Evolutionary conservation across 768 basidiomycete genomes (phyloP).

Genomic region (Psilocybe tampanensis): DNA sequence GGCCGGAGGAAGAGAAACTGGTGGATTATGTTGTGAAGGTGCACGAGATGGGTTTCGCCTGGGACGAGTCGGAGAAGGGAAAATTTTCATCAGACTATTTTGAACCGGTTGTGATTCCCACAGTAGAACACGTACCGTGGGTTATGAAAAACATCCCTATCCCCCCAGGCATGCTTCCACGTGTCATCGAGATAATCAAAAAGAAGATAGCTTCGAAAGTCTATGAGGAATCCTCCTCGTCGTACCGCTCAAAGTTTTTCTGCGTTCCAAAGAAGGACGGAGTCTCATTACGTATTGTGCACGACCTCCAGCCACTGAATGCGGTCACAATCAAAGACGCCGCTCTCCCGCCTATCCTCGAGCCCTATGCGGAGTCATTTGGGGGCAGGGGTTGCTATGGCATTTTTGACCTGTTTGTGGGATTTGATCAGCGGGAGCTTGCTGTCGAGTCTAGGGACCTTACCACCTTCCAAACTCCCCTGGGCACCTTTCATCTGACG

Average conservation of each 20-base stretch:
- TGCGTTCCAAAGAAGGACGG: constrained; percentile 21
- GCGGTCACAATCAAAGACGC: constrained; percentile 30
- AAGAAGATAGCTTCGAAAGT: neutral
- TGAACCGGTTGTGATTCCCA: constrained; percentile 24
- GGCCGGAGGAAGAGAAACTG: constrained; percentile 36
- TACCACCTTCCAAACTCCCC: constrained; percentile 31
- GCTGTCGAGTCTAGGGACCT: constrained; percentile 26
- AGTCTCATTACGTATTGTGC: neutral
- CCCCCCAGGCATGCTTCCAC: constrained; percentile 27
- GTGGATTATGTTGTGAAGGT: constrained; percentile 29
- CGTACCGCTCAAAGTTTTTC: constrained; percentile 8
- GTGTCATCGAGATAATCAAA: constrained; percentile 16
- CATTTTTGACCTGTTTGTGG: constrained; percentile 29
- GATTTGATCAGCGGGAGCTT: constrained; percentile 31
- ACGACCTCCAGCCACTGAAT: constrained; percentile 31
- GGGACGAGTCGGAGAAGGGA: constrained; percentile 29
- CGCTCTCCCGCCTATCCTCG: constrained; percentile 24
- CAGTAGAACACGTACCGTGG: constrained; percentile 35
- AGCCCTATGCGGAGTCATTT: constrained; percentile 27
- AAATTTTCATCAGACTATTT: constrained; percentile 27
- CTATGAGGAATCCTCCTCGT: neutral
- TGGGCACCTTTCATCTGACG: constrained; percentile 23
- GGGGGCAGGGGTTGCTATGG: constrained; percentile 19
- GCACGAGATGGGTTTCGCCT: constrained; percentile 37
- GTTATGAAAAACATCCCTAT: constrained; percentile 31